Percentiles rank a stretch among this genome's conserved stretches.
These are phyloP conservation scores for Sisymbrium irio DNA, from an alignment of 345 rosid genomes.

Conservation along the genomic window DNA sequence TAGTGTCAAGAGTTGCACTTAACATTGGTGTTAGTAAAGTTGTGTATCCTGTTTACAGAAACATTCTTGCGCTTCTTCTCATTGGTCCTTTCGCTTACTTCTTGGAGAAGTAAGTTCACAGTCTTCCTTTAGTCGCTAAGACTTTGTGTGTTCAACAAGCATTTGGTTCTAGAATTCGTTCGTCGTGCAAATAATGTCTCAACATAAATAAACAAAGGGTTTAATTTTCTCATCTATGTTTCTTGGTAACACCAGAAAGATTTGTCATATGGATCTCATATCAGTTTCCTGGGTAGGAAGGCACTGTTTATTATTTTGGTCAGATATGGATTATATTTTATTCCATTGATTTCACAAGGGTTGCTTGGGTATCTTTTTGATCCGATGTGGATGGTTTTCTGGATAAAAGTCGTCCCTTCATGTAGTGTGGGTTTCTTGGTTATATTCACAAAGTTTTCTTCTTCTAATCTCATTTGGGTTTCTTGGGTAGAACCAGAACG, in stretches of 20 bases:
- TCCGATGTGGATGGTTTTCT: background rate
- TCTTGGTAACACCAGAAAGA: too few species aligned
- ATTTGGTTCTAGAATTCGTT: background rate
- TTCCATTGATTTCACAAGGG: background rate
- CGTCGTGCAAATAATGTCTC: background rate
- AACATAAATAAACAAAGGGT: background rate
- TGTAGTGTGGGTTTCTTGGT: background rate
- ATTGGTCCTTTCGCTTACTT: conserved; percentile 71
- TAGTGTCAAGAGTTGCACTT: conserved; percentile 76
- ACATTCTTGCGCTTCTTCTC: conserved; percentile 66
- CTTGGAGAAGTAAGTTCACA: conserved; percentile 53
- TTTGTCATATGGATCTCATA: background rate
- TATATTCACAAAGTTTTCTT: background rate
- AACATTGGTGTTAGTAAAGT: conserved; percentile 78
- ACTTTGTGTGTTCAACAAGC: background rate
- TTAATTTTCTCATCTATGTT: background rate
- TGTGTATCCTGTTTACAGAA: conserved; percentile 74
- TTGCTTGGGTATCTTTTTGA: background rate
- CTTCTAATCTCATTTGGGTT: background rate
- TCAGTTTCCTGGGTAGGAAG: background rate
- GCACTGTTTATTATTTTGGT: background rate
- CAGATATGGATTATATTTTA: background rate
- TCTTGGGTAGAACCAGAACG: background rate
- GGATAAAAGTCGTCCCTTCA: background rate
- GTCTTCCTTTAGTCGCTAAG: background rate